These are phyloP conservation scores for Solanum chmielewskii DNA, from an alignment of 257 asterid genomes.

Conservation along the genomic window DNA sequence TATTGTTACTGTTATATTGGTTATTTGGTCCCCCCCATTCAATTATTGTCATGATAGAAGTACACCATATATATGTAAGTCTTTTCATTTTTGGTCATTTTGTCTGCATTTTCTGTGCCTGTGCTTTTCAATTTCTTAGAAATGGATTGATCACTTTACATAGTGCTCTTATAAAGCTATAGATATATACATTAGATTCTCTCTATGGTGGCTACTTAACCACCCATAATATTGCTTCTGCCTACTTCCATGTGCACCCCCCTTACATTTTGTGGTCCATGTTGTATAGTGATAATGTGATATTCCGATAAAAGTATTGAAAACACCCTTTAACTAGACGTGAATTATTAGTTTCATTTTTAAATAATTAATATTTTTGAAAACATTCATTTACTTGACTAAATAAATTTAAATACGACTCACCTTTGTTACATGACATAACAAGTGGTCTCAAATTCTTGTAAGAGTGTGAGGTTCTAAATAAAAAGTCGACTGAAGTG, in stretches of 20 bases:
- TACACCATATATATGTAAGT: neutral
- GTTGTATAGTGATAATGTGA: neutral
- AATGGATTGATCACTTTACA: neutral
- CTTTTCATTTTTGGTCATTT: neutral
- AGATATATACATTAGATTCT: neutral
- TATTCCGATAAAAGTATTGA: too few relatives aligned
- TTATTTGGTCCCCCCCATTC: neutral
- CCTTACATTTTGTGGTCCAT: neutral
- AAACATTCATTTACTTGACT: rapidly evolving
- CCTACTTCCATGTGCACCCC: neutral
- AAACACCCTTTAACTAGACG: rapidly evolving
- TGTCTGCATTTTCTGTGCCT: neutral
- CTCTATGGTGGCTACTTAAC: neutral
- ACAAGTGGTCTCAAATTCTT: neutral
- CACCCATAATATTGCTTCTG: neutral
- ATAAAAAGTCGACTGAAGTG: too few relatives aligned
- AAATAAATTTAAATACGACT: too few relatives aligned
- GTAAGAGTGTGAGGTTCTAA: neutral
- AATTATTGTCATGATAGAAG: neutral
- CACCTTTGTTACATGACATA: too few relatives aligned
- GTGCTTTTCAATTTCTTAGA: neutral
- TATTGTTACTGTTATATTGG: neutral
- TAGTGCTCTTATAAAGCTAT: neutral
- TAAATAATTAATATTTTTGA: too few relatives aligned
- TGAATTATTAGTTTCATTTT: too few relatives aligned